Evolutionary conservation across 1,284 basidiomycete genomes (phyloP).

Genomic region (Tilletia caries): DNA sequence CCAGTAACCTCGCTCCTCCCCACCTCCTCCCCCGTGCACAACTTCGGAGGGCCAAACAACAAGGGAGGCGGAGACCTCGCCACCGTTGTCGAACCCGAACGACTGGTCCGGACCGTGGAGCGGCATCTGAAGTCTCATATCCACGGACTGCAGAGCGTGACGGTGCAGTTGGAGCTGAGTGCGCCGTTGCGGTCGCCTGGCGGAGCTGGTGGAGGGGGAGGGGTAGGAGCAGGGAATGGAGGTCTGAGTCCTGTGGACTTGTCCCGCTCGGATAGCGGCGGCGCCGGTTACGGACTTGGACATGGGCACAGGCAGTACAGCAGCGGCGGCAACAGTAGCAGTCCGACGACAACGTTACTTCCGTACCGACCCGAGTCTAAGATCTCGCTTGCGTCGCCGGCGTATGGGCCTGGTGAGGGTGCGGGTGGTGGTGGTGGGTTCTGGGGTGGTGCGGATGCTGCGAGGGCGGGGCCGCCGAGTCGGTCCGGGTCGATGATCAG

Average conservation of each 20-base stretch:
- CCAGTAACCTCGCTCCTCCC: conserved; percentile 28
- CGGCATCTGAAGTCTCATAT: conserved; percentile 34
- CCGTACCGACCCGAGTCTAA: neutral
- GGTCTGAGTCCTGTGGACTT: neutral
- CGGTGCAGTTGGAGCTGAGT: conserved; percentile 36
- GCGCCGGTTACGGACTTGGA: too few relatives aligned
- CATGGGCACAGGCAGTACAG: neutral
- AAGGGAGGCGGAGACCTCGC: conserved; percentile 8
- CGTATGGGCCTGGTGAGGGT: conserved; percentile 6
- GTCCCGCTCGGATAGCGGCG: neutral
- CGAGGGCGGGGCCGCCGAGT: too few relatives aligned
- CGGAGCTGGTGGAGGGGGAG: neutral
- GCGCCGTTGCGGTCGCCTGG: neutral
- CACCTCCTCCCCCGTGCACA: conserved; percentile 47
- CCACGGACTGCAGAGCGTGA: conserved; percentile 34
- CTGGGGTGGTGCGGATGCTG: too few relatives aligned
- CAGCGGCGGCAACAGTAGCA: neutral
- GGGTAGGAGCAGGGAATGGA: neutral
- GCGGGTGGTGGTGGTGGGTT: neutral
- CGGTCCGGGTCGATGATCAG: conserved; percentile 7
- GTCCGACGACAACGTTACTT: neutral
- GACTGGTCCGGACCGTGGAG: conserved; percentile 32
- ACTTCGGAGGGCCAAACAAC: conserved; percentile 7
- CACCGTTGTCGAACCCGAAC: conserved; percentile 27
- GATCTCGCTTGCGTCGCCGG: conserved; percentile 3